Percentiles rank a stretch among this genome's conserved stretches.
Conservation (phyloP, 2,329 filamentous ascomycete species). For the Ceratocystis diversiconidia region DNA sequence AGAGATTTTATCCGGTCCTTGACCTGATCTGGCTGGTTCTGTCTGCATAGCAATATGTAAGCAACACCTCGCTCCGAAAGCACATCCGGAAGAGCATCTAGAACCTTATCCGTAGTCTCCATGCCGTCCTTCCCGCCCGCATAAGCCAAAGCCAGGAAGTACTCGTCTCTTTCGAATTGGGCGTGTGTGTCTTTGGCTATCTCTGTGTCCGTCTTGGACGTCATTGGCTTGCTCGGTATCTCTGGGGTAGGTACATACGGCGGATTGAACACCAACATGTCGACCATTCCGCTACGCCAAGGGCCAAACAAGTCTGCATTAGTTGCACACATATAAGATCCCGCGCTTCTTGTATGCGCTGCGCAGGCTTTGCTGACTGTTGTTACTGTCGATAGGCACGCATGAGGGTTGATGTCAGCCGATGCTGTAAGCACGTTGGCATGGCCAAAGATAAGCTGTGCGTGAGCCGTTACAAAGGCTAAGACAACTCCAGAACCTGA, state of each 20-base stretch:
- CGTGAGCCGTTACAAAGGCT: conserved; percentile 69
- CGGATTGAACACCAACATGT: conserved; percentile 90
- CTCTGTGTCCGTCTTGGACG: conserved; percentile 21
- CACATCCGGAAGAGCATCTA: conserved; percentile 52
- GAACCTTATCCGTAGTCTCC: conserved; percentile 74
- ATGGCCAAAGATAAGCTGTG: conserved; percentile 57
- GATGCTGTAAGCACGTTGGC: conserved; percentile 55
- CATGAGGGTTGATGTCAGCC: conserved; percentile 73
- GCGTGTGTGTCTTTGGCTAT: conserved; percentile 24
- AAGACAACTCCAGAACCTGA: conserved; percentile 90
- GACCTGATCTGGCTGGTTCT: conserved; percentile 71
- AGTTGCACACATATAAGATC: conserved; percentile 48
- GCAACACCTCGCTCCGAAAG: conserved; percentile 59
- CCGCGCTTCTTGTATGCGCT: conserved; percentile 12
- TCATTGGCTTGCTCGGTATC: conserved; percentile 41
- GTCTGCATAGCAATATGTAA: conserved; percentile 78
- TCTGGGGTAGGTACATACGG: conserved; percentile 84
- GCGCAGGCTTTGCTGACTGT: conserved; percentile 40
- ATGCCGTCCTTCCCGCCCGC: conserved; percentile 83
- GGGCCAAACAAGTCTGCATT: conserved; percentile 56
- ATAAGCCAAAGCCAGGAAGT: conserved; percentile 72
- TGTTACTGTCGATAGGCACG: conserved; percentile 58
- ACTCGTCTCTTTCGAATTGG: conserved; percentile 65
- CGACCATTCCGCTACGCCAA: conserved; percentile 41
- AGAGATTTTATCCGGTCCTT: conserved; percentile 46